Conservation (phyloP, 1,284 basidiomycete genomes). For the Ustanciosporium gigantosporum region DNA sequence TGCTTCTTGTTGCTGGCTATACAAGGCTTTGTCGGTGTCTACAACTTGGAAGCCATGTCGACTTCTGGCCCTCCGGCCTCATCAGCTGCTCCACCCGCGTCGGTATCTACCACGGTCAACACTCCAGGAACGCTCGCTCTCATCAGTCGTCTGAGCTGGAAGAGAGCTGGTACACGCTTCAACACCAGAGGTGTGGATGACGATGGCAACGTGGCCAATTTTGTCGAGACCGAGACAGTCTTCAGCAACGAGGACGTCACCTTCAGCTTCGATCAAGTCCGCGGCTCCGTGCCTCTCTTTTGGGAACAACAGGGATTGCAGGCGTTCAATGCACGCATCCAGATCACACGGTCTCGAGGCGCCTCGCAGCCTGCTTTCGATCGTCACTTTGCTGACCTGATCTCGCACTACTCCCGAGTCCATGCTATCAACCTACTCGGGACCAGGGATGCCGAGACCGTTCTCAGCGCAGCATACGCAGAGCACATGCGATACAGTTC, state of each 20-base stretch:
- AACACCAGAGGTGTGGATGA: conserved; percentile 97
- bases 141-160: conserved; percentile 83
- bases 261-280: conserved; percentile 87
- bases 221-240: conserved; percentile 94
- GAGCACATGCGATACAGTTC: conserved; percentile 46
- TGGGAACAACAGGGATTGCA: conserved; percentile 95
- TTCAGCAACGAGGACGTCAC: conserved; percentile 80
- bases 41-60: conserved; percentile 65
- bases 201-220: conserved; percentile 94
- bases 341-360: conserved; percentile 73
- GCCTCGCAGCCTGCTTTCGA: conserved; percentile 96
- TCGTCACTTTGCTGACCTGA: conserved; percentile 81
- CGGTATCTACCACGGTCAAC: not conserved
- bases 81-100: not conserved
- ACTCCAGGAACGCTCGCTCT: conserved; percentile 77
- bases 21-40: conserved; percentile 83
- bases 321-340: conserved; percentile 51
- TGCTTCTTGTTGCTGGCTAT: conserved; percentile 73
- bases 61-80: not conserved
- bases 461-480: conserved; percentile 77
- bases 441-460: conserved; percentile 77
- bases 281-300: conserved; percentile 81
- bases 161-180: conserved; percentile 93
- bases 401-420: conserved; percentile 50
- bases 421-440: conserved; percentile 58